phyloP scores from a whole-genome alignment of 108 stramenopile species.

The Phaeodactylum tricornutum region DNA sequence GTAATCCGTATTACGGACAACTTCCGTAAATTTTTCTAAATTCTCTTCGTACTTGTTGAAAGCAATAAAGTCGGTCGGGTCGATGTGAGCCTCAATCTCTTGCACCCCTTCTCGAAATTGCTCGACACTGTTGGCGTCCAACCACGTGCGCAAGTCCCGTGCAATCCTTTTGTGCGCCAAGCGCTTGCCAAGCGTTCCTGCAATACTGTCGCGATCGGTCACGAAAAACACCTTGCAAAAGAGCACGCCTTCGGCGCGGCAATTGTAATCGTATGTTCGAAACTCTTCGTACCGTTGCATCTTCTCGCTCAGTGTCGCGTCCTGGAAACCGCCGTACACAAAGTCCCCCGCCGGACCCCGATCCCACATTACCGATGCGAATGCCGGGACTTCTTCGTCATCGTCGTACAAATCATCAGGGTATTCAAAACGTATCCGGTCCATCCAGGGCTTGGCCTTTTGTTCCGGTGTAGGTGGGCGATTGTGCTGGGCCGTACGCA shows the following conservation, averaged over 20 bases:
- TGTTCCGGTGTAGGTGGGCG: slow-evolving; percentile 69
- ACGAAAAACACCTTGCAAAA: slow-evolving; percentile 68
- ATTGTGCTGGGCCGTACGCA: slow-evolving; percentile 60
- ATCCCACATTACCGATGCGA: slow-evolving; percentile 38
- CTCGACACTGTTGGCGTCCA: slow-evolving; percentile 32
- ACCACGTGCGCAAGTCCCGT: slow-evolving; percentile 49
- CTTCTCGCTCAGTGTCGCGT: slow-evolving; percentile 23
- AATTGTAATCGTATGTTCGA: slow-evolving; percentile 42
- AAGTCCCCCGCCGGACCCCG: slow-evolving; percentile 48
- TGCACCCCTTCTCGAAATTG: slow-evolving; percentile 36
- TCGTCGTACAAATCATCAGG: slow-evolving; percentile 24
- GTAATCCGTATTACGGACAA: slow-evolving; percentile 50
- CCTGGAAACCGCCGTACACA: slow-evolving; percentile 42
- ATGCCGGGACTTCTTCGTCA: slow-evolving; percentile 19
- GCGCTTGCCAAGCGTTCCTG: slow-evolving; percentile 59
- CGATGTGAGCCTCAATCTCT: slow-evolving; percentile 60
- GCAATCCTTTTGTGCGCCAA: slow-evolving; percentile 73
- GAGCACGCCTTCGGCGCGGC: slow-evolving; percentile 43
- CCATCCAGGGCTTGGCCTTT: slow-evolving; percentile 60
- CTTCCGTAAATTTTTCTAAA: slow-evolving; percentile 38
- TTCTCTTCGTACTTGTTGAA: slow-evolving; percentile 66
- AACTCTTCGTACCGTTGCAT: slow-evolving; percentile 51
- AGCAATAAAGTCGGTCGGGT: slow-evolving; percentile 74
- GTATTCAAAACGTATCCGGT: slow-evolving; percentile 41
- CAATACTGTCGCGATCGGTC: slow-evolving; percentile 56